A percentile compares a stretch with the other conserved stretches of the same genome.
Evolutionary conservation across 768 basidiomycete species (phyloP).

Genomic region (Flagelloscypha sp.): DNA sequence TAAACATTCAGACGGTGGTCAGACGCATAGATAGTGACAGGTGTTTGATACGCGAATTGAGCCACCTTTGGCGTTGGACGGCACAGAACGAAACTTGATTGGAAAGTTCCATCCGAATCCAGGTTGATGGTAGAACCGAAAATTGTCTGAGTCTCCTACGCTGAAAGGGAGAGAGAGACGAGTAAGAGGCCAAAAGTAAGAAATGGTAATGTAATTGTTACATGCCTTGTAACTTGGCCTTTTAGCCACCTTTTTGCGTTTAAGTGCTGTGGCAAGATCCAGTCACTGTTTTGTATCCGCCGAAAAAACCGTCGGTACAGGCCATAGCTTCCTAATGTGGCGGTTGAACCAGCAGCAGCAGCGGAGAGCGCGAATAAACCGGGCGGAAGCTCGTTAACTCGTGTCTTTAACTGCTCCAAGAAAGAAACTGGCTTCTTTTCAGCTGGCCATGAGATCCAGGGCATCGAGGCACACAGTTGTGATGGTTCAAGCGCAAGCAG

Average conservation of each 20-base stretch:
- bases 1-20: slow-evolving; percentile 17
- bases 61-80: slow-evolving; percentile 49
- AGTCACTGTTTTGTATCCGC: slow-evolving; percentile 58
- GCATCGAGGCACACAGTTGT: too few species aligned
- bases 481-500: too few species aligned
- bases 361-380: slow-evolving; percentile 23
- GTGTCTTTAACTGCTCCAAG: too few species aligned
- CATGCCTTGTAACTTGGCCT: slow-evolving; percentile 75
- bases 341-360: slow-evolving; percentile 32
- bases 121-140: slow-evolving; percentile 83
- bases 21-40: neutral
- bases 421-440: too few species aligned
- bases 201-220: too few species aligned
- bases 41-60: neutral
- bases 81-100: slow-evolving; percentile 58
- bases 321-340: slow-evolving; percentile 24
- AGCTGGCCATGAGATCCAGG: too few species aligned
- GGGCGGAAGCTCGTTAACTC: too few species aligned
- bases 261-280: slow-evolving; percentile 59
- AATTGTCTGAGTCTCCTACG: slow-evolving; percentile 85
- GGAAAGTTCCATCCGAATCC: slow-evolving; percentile 68
- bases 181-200: neutral
- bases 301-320: slow-evolving; percentile 45
- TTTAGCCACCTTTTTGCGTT: slow-evolving; percentile 57
- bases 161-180: slow-evolving; percentile 24